Evolutionary conservation across 305 asterid genomes (phyloP).

Genomic region (Fraxinus angustifolia): DNA sequence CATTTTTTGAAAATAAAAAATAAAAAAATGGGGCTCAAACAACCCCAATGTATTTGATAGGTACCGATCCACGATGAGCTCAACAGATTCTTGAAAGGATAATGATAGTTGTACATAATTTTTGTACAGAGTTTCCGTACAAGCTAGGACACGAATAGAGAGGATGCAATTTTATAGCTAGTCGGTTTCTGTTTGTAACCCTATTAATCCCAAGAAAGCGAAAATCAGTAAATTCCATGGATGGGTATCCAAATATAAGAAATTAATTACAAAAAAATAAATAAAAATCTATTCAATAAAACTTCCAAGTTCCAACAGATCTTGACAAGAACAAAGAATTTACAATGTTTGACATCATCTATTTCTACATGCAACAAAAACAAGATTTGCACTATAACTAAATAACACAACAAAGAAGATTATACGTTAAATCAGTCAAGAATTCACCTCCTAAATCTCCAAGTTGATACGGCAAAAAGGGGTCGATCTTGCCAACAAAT

Average conservation of each 20-base stretch:
- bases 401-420: not conserved
- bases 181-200: not conserved
- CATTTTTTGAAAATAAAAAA: too few species aligned
- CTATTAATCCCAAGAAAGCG: not conserved
- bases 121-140: not conserved
- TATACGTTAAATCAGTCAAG: not conserved
- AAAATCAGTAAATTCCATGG: not conserved
- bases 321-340: not conserved
- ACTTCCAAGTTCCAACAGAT: not conserved
- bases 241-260: not conserved
- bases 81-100: too few species aligned
- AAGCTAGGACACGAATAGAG: not conserved
- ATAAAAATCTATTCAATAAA: not conserved
- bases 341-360: not conserved
- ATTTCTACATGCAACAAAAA: not conserved
- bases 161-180: too few species aligned
- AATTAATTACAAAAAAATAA: not conserved
- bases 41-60: too few species aligned
- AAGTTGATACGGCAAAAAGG: constrained; percentile 12
- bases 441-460: constrained; percentile 15
- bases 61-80: too few species aligned
- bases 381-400: not conserved
- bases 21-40: too few species aligned
- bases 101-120: too few species aligned
- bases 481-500: constrained; percentile 20